Evolutionary conservation across 2,329 filamentous ascomycete genomes (phyloP), one percentile per base, ranked within the genome.

Genomic region (Lomentospora prolificans): DNA sequence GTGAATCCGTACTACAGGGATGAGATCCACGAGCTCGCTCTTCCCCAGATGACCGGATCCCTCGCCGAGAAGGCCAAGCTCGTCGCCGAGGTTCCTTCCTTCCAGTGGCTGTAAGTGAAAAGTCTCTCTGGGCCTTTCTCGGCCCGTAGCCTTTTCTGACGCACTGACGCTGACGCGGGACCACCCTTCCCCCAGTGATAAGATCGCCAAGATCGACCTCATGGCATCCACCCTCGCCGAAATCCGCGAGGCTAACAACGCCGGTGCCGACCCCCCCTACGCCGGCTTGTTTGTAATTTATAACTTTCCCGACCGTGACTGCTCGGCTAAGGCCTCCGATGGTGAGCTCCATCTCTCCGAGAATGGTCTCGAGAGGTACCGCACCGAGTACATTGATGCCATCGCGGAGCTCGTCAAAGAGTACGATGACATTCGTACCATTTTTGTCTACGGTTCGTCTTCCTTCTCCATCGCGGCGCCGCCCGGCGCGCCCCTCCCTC

Each of bases 31-130:
- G 75, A 65, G 33, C 68, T 76, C 17, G 85, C 85, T 6, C 77
- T 87, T 19, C 84, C 85, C 7, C 80, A 78, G 14, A 68, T 89
- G 58, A 78, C 78, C 8, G 75, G 77, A 3, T 72, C 79, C 24
- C 69, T 78, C 64, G 75, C 75, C 12, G 75, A 79, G 17, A 76
- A 74, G 58, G 76, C 77, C 4, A 72, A 73, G 19, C 73, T 72
- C 51, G 77, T 78, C 33, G 78, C 75, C 56, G 70, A 77, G 58
- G 75, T 80, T 1, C 75, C 77, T 25, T 75, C 72, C 51, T 80
- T 78, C 65, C 73, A 75, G 67, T 79, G 75, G 76, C 53, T 55
- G 53, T 55, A 41, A 55, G 53, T 39, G 14, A 17, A 9, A 10
- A 41, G 6, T n/a, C n/a, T n/a, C 5, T 30, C n/a, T 30, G 12